Evolutionary conservation across 129 eudicot genomes (phyloP).

Genomic region (Helichrysum umbraculigerum): DNA sequence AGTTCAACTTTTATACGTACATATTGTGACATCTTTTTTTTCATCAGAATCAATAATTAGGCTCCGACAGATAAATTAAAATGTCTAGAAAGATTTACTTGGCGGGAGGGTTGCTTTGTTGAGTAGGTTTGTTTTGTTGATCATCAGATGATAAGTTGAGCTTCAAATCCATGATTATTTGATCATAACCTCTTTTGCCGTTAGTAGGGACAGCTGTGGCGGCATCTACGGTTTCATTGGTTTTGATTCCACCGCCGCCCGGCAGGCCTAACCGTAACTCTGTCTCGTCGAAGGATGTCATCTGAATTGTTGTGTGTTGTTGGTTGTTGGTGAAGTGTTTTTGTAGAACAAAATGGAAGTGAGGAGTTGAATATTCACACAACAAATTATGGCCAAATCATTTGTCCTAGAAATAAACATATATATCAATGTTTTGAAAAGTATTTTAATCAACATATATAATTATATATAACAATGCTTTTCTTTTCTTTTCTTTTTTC

Average conservation of each 20-base stretch:
- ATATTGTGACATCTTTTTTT: no score
- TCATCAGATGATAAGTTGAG: conserved; percentile 53
- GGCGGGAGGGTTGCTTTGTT: conserved; percentile 54
- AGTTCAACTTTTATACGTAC: not conserved
- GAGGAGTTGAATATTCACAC: conserved; percentile 18
- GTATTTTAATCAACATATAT: no score
- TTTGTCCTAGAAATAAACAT: conserved; percentile 9
- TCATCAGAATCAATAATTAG: no score
- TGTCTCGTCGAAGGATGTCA: conserved; percentile 66
- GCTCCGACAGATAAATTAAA: no score
- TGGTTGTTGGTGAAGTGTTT: conserved; percentile 19
- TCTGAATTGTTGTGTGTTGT: not conserved
- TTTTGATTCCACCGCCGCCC: conserved; percentile 44
- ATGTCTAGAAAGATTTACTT: conserved; percentile 41
- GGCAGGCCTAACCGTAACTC: conserved; percentile 80
- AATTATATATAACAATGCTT: no score
- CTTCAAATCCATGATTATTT: conserved; percentile 69
- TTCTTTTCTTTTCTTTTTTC: no score
- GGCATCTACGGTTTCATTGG: conserved; percentile 14
- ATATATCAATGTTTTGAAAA: no score
- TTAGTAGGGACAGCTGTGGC: conserved; percentile 23
- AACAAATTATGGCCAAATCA: conserved; percentile 12
- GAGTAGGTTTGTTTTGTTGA: conserved; percentile 10
- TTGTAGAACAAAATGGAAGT: conserved; percentile 3
- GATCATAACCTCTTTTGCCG: conserved; percentile 64